Evolutionary conservation across 768 basidiomycete species (phyloP), one percentile per base, ranked within the genome.

Genomic region (Lentinula boryana): DNA sequence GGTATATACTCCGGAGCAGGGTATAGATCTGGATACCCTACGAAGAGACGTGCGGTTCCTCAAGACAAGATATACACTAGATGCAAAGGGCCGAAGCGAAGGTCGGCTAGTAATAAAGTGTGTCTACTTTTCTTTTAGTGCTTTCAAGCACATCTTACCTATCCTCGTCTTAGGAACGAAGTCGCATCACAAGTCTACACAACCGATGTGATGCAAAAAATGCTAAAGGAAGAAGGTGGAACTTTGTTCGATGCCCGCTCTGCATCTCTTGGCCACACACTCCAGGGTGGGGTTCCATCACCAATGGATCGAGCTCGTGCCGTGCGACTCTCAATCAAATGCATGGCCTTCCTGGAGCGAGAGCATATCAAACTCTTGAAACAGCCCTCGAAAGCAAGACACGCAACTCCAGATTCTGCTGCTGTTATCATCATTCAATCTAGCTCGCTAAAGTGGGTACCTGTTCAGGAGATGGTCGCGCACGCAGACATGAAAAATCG

Each of bases 221-320:
- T 99, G 80, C 75, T 98, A 74, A 88, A 89, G 68, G 96, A 97
- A 70, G 96, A 98, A 74, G 97, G 97, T n/a, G 87, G 87, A 27
- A 64, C 79, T 5, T 78, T 98, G 23, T 99, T 98, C 69, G 97
- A 99, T 75, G 86, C 97, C 18, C 89, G 97, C 52, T 91, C 87
- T 18, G 97, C 96, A n/a, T 90, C 93, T 1, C 84, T 99, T 18
- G 97, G 97, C 15, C 97, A 99, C 76, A 98, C 95, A 4, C 77
- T 99, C 2, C 97, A 99, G 69, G 97, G 97, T 7, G 95, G 95
- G 2, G 86, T 93, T 16, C 97, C 97, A 4, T 97, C 96, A 0
- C 97, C 97, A 0, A 81, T 92, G 67, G 97, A 98, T 75, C 91
- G 96, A 55, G 86, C 89, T 0, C 90, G 93, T 31, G 97, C 93